Percentiles rank a stretch among this genome's conserved stretches.
Conservation (phyloP, 257 asterid species). For the Fraxinus pennsylvanica region DNA sequence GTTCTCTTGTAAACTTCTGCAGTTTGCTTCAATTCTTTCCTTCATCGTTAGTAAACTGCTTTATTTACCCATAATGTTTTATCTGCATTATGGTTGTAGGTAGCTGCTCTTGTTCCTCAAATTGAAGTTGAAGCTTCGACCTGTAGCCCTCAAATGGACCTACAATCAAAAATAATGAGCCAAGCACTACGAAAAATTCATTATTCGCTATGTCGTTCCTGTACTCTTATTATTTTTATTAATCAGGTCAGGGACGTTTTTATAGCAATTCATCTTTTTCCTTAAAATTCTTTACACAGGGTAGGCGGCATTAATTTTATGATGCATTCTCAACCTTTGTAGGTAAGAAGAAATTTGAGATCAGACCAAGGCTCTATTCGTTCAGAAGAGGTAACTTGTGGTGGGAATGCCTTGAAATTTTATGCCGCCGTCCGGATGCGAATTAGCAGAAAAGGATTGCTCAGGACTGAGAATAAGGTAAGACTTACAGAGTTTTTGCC, state of each 20-base stretch:
- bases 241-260: slow-evolving; percentile 66
- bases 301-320: slow-evolving; percentile 9
- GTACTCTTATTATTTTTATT: slow-evolving; percentile 76
- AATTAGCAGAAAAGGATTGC: slow-evolving; percentile 69
- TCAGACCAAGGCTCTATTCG: slow-evolving; percentile 49
- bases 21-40: not conserved
- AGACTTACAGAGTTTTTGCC: not conserved
- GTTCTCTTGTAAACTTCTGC: not conserved
- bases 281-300: slow-evolving; percentile 3
- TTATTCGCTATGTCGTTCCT: slow-evolving; percentile 79
- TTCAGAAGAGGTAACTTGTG: slow-evolving; percentile 83
- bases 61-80: slow-evolving; percentile 14
- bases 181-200: slow-evolving; percentile 86
- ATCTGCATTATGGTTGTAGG: slow-evolving; percentile 52
- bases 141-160: slow-evolving; percentile 49
- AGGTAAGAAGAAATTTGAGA: slow-evolving; percentile 65
- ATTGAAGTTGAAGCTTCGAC: slow-evolving; percentile 58
- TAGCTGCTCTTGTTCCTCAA: slow-evolving; percentile 97
- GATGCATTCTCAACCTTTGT: slow-evolving; percentile 15
- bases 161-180: slow-evolving; percentile 73
- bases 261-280: not conserved
- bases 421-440: slow-evolving; percentile 91
- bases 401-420: slow-evolving; percentile 93
- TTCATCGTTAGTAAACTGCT: slow-evolving; percentile 6
- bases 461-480: slow-evolving; percentile 68